These are phyloP conservation scores for maize (Zea mays) DNA, from an alignment of 176 grass and related monocot species.

Conservation along the genomic window Zm-B73-REFERENCE-NAM-5.0 NC_050100.1:214268001-214268500, in stretches of 20 bases:
- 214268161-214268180: background rate
- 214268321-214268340: background rate
- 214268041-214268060: conserved; percentile 40
- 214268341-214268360: background rate
- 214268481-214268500: background rate
- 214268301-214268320: conserved; percentile 1
- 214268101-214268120: background rate
- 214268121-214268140: background rate
- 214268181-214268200: background rate
- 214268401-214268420: background rate
- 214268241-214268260: background rate
- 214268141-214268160: conserved; percentile 13
- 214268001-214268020: background rate
- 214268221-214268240: background rate
- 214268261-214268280: background rate
- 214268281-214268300: background rate
- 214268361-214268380: background rate
- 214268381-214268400: background rate
- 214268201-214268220: background rate
- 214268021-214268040: conserved; percentile 42
- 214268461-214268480: conserved; percentile 21
- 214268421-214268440: conserved; percentile 14
- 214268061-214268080: conserved; percentile 21
- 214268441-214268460: conserved; percentile 34
- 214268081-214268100: background rate